These are phyloP conservation scores for Talaromyces sp. DNA, from an alignment of 2,329 filamentous ascomycete genomes.

Conservation along the genomic window DNA sequence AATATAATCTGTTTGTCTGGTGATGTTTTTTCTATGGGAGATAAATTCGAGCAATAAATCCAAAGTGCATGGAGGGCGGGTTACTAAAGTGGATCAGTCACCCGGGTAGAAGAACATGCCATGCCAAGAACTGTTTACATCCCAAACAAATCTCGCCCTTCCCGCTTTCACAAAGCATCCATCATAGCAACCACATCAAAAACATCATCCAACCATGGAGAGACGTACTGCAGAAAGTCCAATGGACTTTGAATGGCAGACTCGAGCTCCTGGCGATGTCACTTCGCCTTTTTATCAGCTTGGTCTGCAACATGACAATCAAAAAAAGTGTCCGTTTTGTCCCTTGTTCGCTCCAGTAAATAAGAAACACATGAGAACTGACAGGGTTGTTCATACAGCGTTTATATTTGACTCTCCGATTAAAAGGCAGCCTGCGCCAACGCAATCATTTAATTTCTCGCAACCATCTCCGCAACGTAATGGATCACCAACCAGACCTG, in stretches of 20 bases:
- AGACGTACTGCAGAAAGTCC: constrained; percentile 42
- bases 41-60: background rate
- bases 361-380: constrained; percentile 28
- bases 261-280: constrained; percentile 39
- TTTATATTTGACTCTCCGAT: constrained; percentile 42
- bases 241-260: constrained; percentile 50
- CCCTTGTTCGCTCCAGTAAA: constrained; percentile 1
- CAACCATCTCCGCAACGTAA: constrained; percentile 29
- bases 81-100: background rate
- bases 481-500: constrained; percentile 24
- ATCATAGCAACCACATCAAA: constrained; percentile 13
- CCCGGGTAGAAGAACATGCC: constrained; percentile 3
- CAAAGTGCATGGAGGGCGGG: background rate
- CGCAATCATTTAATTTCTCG: constrained; percentile 48
- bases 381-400: constrained; percentile 18
- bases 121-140: constrained; percentile 14
- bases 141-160: constrained; percentile 12
- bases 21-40: background rate
- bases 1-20: background rate
- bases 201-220: constrained; percentile 28
- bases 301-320: constrained; percentile 36
- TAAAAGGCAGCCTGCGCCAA: constrained; percentile 46
- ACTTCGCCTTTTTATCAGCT: constrained; percentile 47
- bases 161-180: constrained; percentile 8
- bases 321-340: constrained; percentile 40